Conservation (phyloP, 2,329 filamentous ascomycete species). For the Orbilia javanica region DNA sequence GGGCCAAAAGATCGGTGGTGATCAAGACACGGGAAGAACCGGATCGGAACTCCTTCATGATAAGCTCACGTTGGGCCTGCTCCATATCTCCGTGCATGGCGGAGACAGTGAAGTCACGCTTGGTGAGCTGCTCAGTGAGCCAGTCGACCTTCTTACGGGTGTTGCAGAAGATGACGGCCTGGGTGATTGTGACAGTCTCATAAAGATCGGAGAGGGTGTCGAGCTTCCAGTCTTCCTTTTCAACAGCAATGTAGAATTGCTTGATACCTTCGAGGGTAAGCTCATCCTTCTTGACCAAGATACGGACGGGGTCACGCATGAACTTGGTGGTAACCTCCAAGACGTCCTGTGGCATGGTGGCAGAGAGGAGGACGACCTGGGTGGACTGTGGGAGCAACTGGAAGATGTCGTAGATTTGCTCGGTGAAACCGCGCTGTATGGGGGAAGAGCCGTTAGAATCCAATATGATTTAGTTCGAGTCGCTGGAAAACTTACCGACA, state of each 20-base stretch:
- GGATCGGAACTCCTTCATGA: constrained; percentile 99
- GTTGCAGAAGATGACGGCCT: constrained; percentile 99
- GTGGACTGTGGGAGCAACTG: constrained; percentile 97
- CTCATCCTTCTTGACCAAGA: constrained; percentile 99
- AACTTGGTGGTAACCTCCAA: constrained; percentile 99
- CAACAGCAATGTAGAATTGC: constrained; percentile 99
- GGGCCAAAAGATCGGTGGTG: constrained; percentile 95
- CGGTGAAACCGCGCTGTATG: constrained; percentile 90
- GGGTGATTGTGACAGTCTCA: constrained; percentile 99
- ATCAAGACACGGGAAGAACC: constrained; percentile 98
- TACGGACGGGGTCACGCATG: constrained; percentile 99
- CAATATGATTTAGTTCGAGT: constrained; percentile 60
- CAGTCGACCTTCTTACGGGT: constrained; percentile 99
- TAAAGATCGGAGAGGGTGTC: constrained; percentile 99
- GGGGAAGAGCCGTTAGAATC: constrained; percentile 62
- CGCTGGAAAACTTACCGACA: constrained; percentile 75
- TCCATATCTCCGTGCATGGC: constrained; percentile 99
- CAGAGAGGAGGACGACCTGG: constrained; percentile 97
- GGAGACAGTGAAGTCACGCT: constrained; percentile 98
- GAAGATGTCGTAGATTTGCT: constrained; percentile 99
- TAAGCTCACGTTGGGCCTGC: constrained; percentile 95
- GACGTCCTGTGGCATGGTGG: constrained; percentile 98
- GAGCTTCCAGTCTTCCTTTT: constrained; percentile 99
- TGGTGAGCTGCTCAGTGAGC: constrained; percentile 99
- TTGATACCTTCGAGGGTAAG: constrained; percentile 99